phyloP scores from a whole-genome alignment of 208 protist genomes.

The Zelonia costaricensis region DNA sequence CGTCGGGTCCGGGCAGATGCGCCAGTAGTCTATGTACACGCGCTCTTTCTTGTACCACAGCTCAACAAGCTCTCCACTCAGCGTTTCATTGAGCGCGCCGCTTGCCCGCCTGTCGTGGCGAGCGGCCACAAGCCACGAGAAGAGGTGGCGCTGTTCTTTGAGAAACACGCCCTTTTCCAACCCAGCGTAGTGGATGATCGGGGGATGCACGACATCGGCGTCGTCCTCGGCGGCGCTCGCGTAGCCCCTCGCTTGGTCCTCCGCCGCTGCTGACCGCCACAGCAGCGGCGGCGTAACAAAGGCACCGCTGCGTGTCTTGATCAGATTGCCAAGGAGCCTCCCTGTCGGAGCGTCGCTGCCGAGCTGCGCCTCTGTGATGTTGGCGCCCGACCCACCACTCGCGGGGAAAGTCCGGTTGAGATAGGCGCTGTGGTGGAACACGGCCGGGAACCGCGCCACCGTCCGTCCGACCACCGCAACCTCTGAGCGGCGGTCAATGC shows the following conservation, averaged over 20 bases:
- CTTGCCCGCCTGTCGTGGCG: conserved; percentile 25
- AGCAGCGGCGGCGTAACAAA: conserved; percentile 26
- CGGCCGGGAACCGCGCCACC: conserved; percentile 8
- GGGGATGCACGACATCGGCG: conserved; percentile 15
- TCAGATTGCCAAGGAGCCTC: not conserved
- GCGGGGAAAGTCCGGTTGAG: conserved; percentile 14
- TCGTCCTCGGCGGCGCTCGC: conserved; percentile 5
- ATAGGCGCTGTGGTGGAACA: conserved; percentile 25
- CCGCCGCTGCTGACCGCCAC: conserved; percentile 24
- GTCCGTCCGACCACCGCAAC: conserved; percentile 12
- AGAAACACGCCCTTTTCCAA: conserved; percentile 20
- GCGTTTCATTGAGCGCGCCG: conserved; percentile 1
- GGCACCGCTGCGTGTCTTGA: conserved; percentile 14
- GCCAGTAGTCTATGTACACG: conserved; percentile 16
- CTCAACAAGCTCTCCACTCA: conserved; percentile 29
- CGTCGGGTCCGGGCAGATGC: conserved; percentile 27
- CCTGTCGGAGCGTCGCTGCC: conserved; percentile 11
- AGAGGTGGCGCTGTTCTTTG: conserved; percentile 14
- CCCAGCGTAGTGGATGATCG: conserved; percentile 32
- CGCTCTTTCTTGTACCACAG: conserved; percentile 22
- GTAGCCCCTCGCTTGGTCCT: conserved; percentile 11
- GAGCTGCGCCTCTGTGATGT: conserved; percentile 13
- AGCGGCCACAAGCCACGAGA: conserved; percentile 31
- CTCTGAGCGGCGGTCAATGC: conserved; percentile 22
- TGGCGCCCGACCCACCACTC: not conserved